Evolutionary conservation across 2,329 filamentous ascomycete species (phyloP).

Genomic region (Tolypocladium amazonense): DNA sequence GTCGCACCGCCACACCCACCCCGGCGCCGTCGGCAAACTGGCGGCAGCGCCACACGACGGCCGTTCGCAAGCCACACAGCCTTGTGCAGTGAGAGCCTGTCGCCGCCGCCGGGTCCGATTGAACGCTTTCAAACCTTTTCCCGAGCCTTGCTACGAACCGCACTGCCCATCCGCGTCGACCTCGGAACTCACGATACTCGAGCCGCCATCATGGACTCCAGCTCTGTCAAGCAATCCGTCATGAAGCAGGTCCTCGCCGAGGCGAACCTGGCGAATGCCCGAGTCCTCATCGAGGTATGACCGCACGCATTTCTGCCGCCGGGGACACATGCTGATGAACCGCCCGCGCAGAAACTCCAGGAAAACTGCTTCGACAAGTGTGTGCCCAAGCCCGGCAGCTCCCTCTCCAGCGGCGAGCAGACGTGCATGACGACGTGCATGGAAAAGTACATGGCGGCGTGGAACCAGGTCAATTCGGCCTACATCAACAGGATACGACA

Average conservation of each 20-base stretch:
- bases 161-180: conserved; percentile 4
- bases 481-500: conserved; percentile 56
- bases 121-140: background rate
- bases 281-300: conserved; percentile 55
- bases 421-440: conserved; percentile 66
- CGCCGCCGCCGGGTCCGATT: background rate
- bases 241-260: conserved; percentile 55
- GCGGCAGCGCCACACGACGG: background rate
- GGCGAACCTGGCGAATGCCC: conserved; percentile 57
- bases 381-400: conserved; percentile 56
- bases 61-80: conserved; percentile 15
- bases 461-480: conserved; percentile 62
- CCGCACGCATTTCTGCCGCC: background rate
- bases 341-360: conserved; percentile 56
- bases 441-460: conserved; percentile 75
- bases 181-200: conserved; percentile 10
- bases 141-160: background rate
- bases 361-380: conserved; percentile 74
- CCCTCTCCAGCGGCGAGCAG: conserved; percentile 56
- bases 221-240: conserved; percentile 47
- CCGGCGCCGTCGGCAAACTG: conserved; percentile 5
- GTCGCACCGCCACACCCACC: conserved; percentile 6
- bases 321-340: background rate
- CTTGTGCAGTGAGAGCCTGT: conserved; percentile 10
- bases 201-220: conserved; percentile 42